Base-by-base conservation (phyloP, 495 filamentous ascomycete species). In the Polyplosphaeria fusca region DNA sequence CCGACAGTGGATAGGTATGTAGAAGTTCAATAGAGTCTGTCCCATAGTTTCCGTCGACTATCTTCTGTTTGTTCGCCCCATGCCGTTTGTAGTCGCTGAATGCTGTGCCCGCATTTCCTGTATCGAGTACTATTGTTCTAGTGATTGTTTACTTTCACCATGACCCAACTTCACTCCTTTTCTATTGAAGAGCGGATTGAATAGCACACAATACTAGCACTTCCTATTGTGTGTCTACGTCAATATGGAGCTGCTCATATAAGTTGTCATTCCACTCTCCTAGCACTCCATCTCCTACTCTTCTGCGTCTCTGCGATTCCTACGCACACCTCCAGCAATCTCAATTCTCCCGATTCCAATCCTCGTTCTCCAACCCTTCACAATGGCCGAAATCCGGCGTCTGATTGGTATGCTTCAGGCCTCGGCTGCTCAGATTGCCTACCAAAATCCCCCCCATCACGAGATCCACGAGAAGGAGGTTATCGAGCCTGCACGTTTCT, bases 181-280 rank as follows among this genome's bases (percentile, higher is more conserved):
- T 25, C 50, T 23, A 35, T 35, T 7, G 23, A 14, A 4, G 3
- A 1, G 12, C 26, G 19, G 18, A 16, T 25, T 39, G 23, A 42
- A 58, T 44, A 27, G 32, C 23, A 25, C 35, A 49, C 46, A 55
- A 55, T 44, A 45, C 25, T n/a, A 46, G 53, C 49, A 20, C 13
- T 42, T 60, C 7, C 42, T 60, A 60, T 53, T 58, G 55, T 58
- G 46, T 40, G 25, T 25, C 14, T 32, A 12, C 16, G 4, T 14
- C 16, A 11, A 27, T 4, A 14, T 14, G 5, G 12, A 20, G 39
- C 39, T 18, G 5, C 39, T 5, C 5, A 9, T 42, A 42, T 14
- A 42, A 42, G 39, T 7, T 7, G 30, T 14, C 14, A 14, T 7
- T 14, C 30, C 30, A 14, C 30, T n/a, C n/a, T n/a, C n/a, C n/a